Evolutionary conservation across 2,329 filamentous ascomycete species (phyloP).

Genomic region (Fusarium xylarioides): DNA sequence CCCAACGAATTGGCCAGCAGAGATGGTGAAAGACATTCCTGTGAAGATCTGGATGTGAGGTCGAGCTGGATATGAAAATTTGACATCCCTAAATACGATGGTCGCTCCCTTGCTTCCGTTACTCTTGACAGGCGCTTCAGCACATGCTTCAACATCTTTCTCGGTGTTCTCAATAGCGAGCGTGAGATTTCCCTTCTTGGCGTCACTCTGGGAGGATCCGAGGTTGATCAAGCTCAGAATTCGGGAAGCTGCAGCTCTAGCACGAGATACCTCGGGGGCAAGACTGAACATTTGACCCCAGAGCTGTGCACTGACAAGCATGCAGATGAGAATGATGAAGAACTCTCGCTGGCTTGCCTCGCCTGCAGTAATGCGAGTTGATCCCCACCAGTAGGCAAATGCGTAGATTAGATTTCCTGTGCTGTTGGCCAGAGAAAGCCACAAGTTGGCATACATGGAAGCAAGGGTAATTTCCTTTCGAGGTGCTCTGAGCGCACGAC

Average conservation of each 20-base stretch:
- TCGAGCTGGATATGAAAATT: slow-evolving; percentile 72
- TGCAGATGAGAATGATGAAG: slow-evolving; percentile 76
- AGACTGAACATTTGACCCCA: slow-evolving; percentile 80
- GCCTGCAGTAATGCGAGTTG: slow-evolving; percentile 73
- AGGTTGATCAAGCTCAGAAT: slow-evolving; percentile 63
- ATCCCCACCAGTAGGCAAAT: slow-evolving; percentile 83
- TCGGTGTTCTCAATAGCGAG: slow-evolving; percentile 21
- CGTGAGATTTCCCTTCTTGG: slow-evolving; percentile 19
- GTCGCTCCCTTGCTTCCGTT: slow-evolving; percentile 50
- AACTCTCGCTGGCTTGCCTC: slow-evolving; percentile 73
- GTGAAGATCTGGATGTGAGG: slow-evolving; percentile 66
- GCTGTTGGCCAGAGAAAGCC: slow-evolving; percentile 68
- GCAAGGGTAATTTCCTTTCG: slow-evolving; percentile 64
- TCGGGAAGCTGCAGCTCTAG: slow-evolving; percentile 67
- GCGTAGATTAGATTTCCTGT: slow-evolving; percentile 75
- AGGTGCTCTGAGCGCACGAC: slow-evolving; percentile 57
- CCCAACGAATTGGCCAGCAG: slow-evolving; percentile 68
- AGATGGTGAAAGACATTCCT: slow-evolving; percentile 64
- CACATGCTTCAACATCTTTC: slow-evolving; percentile 53
- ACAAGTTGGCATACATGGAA: slow-evolving; percentile 63
- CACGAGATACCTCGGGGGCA: slow-evolving; percentile 77
- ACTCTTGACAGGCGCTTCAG: slow-evolving; percentile 40
- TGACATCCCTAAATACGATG: slow-evolving; percentile 66
- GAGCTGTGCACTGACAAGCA: slow-evolving; percentile 77
- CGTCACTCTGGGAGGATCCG: slow-evolving; percentile 45